Evolutionary conservation across 805 yeast species (phyloP), one percentile per base, ranked within the genome.

Genomic region (Diddensiella santjacobensis): DNA sequence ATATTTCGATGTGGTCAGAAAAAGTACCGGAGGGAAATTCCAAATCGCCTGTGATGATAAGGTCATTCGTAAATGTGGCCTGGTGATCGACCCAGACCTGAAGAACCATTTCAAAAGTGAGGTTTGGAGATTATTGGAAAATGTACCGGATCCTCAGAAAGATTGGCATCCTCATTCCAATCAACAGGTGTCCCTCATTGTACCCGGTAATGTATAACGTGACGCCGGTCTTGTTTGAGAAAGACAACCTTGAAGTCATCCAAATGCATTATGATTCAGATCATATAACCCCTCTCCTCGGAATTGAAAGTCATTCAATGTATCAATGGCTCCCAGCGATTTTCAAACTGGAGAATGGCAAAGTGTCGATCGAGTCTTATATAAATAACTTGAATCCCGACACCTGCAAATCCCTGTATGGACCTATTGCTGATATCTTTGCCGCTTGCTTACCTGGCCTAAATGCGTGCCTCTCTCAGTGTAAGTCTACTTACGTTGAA

Each of bases 331-430:
- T 70, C 5, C 73, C 74, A 5, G 56, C 71, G 8, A 41, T 56
- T 2, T 53, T 65, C 35, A 35, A 47, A n/a, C 31, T 48, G 4
- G 37, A 29, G 8, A 40, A 49, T 2, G 53, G 54, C 2, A 49
- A 46, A 6, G 67, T 56, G 45, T 45, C 48, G 13, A 54, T 69
- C 40, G 40, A 36, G 2, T 70, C 74, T 2, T 71, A 71, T 51
- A 71, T 71, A 51, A 71, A 71, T 55, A 71, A 71, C 49, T 58
- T 71, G 46, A 70, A 71, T 42, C 74, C 74, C 15, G 42, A 49
- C 0, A 52, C 56, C 38, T 56, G 51, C 48, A 35, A 51, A n/a
- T 50, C 47, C 1, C 51, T 71, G 19, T 71, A 71, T 52, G n/a
- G 29, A 1, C 41, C 59, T 1, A 66, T 71, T 40, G 71, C 54